phyloP scores from a whole-genome alignment of 352 stramenopile genomes.

The Globisporangium lucens region DNA sequence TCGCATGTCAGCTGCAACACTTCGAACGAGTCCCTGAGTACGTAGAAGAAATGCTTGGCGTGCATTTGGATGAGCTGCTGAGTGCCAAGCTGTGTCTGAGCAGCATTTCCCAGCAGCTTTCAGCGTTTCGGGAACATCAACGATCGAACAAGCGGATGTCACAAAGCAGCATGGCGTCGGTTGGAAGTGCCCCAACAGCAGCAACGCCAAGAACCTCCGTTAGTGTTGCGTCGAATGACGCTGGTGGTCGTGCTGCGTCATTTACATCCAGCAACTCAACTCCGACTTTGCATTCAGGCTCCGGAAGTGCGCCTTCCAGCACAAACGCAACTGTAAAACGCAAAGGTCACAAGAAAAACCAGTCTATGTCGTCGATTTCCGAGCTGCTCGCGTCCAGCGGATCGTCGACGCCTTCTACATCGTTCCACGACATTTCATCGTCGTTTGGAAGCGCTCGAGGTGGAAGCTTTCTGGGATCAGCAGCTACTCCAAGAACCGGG shows the following conservation, averaged over 20 bases:
- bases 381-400: conserved; percentile 62
- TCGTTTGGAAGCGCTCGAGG: conserved; percentile 30
- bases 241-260: conserved; percentile 13
- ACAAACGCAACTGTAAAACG: conserved; percentile 48
- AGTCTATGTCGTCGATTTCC: conserved; percentile 87
- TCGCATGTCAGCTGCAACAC: conserved; percentile 75
- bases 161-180: conserved; percentile 1
- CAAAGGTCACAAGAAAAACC: conserved; percentile 85
- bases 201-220: conserved; percentile 12
- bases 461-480: conserved; percentile 43
- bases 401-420: conserved; percentile 32
- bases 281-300: conserved; percentile 4
- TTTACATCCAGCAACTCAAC: conserved; percentile 21
- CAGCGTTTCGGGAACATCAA: conserved; percentile 62
- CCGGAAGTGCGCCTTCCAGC: conserved; percentile 6
- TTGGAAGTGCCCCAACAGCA: conserved; percentile 3
- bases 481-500: conserved; percentile 59
- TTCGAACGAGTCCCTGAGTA: conserved; percentile 76
- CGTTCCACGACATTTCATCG: conserved; percentile 57
- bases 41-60: conserved; percentile 57
- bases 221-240: conserved; percentile 9
- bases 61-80: conserved; percentile 73
- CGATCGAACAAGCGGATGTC: conserved; percentile 16
- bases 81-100: conserved; percentile 73
- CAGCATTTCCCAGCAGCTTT: conserved; percentile 68